Base-by-base conservation (phyloP, 2,329 filamentous ascomycete species). In the Fusarium temperatum region DNA sequence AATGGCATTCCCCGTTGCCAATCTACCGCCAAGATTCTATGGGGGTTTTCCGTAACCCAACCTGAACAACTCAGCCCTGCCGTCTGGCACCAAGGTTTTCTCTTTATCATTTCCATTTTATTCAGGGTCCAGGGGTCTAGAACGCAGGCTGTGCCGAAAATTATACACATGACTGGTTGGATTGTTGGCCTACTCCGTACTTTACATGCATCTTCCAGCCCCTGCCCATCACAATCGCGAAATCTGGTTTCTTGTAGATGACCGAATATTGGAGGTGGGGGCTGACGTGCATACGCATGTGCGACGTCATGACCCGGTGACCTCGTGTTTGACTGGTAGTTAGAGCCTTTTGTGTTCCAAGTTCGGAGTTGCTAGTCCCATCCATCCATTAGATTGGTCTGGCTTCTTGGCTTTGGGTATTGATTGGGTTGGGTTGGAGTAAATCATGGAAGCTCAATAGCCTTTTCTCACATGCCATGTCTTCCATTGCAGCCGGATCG, bases 201-300 rank as follows among this genome's bases (percentile, higher is more conserved):
- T n/a, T n/a, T n/a, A 38, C 35, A 54, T 57, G 45, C 36, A 59
- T 36, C 35, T 41, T 35, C 55, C 60, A 55, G 68, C 58, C 70
- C 70, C 70, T 73, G 65, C 50, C 61, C 26, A 47, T 53, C 44
- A 55, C 30, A 51, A 53, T 50, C 45, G 41, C 64, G 53, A 77
- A 77, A 75, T 75, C 75, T 77, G 72, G 75, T 74, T 77, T 77
- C 70, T 75, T 73, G 60, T 55, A 36, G 42, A 57, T 53, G 45
- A 50, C 53, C 20, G 55, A 56, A 45, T 41, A 20, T 36, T 48
- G 50, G 58, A 53, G 63, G 69, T 47, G 74, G 72, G 69, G 72
- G 72, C 72, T 77, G 75, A 76, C 71, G 73, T 73, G 75, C 75
- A 77, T 73, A 63, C 63, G 71, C 75, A 75, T 76, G 70, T 72